Base-by-base conservation (phyloP, 495 filamentous ascomycete species). In the Neurospora discreta region DNA sequence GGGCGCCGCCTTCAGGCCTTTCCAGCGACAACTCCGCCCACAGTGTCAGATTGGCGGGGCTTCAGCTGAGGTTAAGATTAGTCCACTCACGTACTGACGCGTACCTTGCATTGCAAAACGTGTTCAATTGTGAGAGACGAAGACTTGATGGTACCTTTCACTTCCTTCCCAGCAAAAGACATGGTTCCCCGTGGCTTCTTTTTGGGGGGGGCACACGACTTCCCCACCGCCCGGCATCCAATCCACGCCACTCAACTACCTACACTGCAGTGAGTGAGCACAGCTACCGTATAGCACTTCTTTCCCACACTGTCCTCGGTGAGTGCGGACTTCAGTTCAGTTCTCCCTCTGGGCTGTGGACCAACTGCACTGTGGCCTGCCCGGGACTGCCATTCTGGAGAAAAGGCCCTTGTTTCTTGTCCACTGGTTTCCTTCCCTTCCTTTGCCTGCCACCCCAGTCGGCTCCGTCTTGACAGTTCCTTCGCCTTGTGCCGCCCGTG, bases 41-140 rank as follows among this genome's bases (percentile, higher is more conserved):
- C 65, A 43, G 68, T 68, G 71, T 33, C 42, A 41, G 40, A 41
- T 39, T 69, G 71, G 26, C 65, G 39, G 41, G 39, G 52, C 36
- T 68, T 68, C 71, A 41, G 60, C 60, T 67, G 33, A 58, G 40
- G 26, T 33, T 65, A 13, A 65, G 52, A 65, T 65, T 72, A 65
- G 7, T 26, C 52, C 52, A 65, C 52, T 65, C 69, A 67, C 15
- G 58, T 71, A 71, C 70, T 43, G 70, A 38, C 58, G 70, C 70
- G 70, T 71, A 71, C 70, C 58, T 71, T 71, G 70, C 70, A 71
- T 68, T 13, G 68, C 23, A 3, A 38, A 43, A 44, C 39, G 23
- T 36, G 26, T 30, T 26, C 23, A 65, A 33, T 65, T 65, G 52
- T 30, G 16, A 33, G 26, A 16, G 52, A 16, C 52, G 16, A 18